phyloP scores from a whole-genome alignment of 345 rosid species.

The Cardamine occulta region DNA sequence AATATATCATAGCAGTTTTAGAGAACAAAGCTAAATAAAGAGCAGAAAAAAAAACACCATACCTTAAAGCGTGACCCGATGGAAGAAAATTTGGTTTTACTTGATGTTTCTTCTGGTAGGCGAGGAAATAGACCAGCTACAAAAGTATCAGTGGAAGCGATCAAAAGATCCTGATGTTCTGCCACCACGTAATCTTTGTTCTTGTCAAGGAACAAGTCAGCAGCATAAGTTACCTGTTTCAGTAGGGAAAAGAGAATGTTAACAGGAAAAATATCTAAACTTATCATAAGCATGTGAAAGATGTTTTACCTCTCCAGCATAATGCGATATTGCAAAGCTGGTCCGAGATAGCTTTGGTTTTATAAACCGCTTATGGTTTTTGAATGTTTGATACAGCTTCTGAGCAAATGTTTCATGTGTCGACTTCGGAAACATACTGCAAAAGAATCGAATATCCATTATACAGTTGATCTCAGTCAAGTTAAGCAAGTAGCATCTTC shows the following conservation, averaged over 20 bases:
- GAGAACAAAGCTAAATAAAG: constrained; percentile 12
- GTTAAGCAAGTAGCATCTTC: constrained; percentile 22
- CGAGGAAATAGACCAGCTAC: constrained; percentile 88
- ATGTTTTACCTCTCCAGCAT: constrained; percentile 94
- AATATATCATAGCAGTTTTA: constrained; percentile 2
- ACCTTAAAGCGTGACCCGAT: constrained; percentile 99
- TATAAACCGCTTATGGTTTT: constrained; percentile 88
- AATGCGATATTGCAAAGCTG: constrained; percentile 88
- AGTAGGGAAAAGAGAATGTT: constrained; percentile 31
- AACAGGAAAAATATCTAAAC: constrained; percentile 28
- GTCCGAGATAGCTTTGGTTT: constrained; percentile 99
- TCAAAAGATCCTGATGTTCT: constrained; percentile 95
- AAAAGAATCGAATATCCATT: constrained; percentile 36
- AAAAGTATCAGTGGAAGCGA: constrained; percentile 76
- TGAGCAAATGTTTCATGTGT: constrained; percentile 99
- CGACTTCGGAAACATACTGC: constrained; percentile 98
- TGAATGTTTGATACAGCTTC: constrained; percentile 97
- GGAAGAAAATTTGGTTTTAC: constrained; percentile 96
- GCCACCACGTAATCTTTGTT: constrained; percentile 99
- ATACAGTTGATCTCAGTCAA: constrained; percentile 28
- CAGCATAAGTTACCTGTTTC: constrained; percentile 82
- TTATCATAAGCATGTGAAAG: constrained; percentile 29
- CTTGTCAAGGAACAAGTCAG: constrained; percentile 95
- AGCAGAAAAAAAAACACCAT: constrained; percentile 20
- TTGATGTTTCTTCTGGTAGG: constrained; percentile 85